Base-by-base conservation (phyloP, 352 stramenopile genomes). In the Pythium grandisporangium region DNA sequence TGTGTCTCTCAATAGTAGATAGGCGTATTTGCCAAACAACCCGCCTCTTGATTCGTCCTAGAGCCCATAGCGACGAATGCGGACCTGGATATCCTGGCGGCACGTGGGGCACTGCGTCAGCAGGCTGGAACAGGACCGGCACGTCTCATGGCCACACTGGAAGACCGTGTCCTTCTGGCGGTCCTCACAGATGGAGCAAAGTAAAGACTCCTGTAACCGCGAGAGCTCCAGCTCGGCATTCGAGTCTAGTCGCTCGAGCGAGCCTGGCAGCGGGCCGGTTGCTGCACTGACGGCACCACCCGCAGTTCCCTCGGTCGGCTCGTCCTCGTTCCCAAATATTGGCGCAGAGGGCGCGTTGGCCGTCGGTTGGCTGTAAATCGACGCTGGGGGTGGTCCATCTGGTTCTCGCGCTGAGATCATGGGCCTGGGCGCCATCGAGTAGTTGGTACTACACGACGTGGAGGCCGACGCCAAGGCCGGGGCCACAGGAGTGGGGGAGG, bases 91-190 rank as follows among this genome's bases (percentile, higher is more conserved):
- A 20, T 64, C 32, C 36, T 85, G 61, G 5, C 77, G 71, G 55
- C 77, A 93, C 14, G 67, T 77, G 7, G 80, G 80, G 30, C 77
- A 93, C 37, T 85, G 54, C 21, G 54, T 52, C 16, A 93, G 27
- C 24, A 79, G 51, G 7, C 73, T 36, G 1, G 61, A 57, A 30
- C 80, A 90, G 11, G 51, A 47, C 19, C 57, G 47, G 39, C 80
- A 93, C 22, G 78, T 89, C 43, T 93, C 73, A 45, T 93, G 80
- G 16, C 75, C 80, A 41, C 77, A 91, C 58, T 90, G 77, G 58
- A 89, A 91, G 29, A 91, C 77, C 25, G 59, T 77, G 53, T 93
- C 63, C 46, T 93, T 93, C 23, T 61, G 61, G 16, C 60, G 63
- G 40, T 90, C 79, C 41, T 88, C 68, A 35, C 79, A 93, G 43